Conservation (phyloP, 2,329 filamentous ascomycete species). For the Capronia americana region DNA sequence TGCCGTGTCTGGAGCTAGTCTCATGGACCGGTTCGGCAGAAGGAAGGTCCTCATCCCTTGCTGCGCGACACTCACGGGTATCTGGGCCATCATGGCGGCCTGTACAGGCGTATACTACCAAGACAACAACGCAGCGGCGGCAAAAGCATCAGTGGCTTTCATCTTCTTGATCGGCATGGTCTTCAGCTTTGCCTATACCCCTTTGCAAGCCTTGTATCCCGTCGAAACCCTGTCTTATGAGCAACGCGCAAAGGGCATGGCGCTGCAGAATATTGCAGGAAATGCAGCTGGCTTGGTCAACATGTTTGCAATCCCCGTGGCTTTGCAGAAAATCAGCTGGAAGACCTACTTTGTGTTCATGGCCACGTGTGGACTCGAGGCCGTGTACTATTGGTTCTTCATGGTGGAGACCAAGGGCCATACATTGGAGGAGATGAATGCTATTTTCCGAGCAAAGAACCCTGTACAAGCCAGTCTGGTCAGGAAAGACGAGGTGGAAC, state of each 20-base stretch:
- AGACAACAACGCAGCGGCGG: slow-evolving; percentile 32
- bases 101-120: slow-evolving; percentile 42
- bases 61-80: not conserved
- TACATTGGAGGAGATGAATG: slow-evolving; percentile 40
- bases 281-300: slow-evolving; percentile 48
- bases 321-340: slow-evolving; percentile 58
- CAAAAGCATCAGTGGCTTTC: slow-evolving; percentile 55
- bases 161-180: slow-evolving; percentile 62
- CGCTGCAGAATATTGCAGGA: slow-evolving; percentile 38
- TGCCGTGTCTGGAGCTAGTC: slow-evolving; percentile 53
- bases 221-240: slow-evolving; percentile 61
- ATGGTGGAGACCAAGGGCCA: slow-evolving; percentile 39
- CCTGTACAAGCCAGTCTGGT: not conserved
- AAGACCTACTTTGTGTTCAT: slow-evolving; percentile 59
- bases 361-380: slow-evolving; percentile 39
- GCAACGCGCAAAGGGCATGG: slow-evolving; percentile 57
- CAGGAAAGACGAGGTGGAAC: not conserved
- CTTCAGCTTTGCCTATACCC: slow-evolving; percentile 56
- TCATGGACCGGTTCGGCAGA: slow-evolving; percentile 46
- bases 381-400: slow-evolving; percentile 33
- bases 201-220: slow-evolving; percentile 56
- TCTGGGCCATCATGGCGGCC: not conserved
- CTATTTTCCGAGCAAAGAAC: slow-evolving; percentile 17
- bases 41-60: slow-evolving; percentile 41
- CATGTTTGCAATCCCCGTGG: slow-evolving; percentile 56